phyloP scores from a whole-genome alignment of 768 basidiomycete species.

The Baorangia bicolor region DNA sequence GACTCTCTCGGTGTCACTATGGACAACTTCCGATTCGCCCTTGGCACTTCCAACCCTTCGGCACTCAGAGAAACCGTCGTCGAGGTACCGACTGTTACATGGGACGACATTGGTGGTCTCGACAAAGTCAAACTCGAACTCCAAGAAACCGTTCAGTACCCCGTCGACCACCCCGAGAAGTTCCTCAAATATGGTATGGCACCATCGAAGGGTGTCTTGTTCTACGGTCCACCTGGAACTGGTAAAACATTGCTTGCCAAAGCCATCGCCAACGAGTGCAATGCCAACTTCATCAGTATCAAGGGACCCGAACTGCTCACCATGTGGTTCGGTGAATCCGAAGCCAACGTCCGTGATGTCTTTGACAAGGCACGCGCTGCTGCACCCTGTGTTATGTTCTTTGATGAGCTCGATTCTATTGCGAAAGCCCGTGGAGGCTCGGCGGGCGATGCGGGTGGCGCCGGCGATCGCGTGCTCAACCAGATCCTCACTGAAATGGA shows the following conservation, averaged over 20 bases:
- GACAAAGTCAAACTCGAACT: constrained; percentile 99
- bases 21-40: constrained; percentile 99
- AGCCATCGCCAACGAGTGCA: constrained; percentile 99
- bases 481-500: constrained; percentile 98
- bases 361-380: constrained; percentile 99
- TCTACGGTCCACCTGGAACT: constrained; percentile 99
- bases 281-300: constrained; percentile 99
- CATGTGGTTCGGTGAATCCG: constrained; percentile 99
- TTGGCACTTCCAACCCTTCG: constrained; percentile 96
- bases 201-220: constrained; percentile 98
- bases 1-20: constrained; percentile 99
- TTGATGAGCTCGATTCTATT: constrained; percentile 98
- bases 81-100: constrained; percentile 97
- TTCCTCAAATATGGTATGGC: constrained; percentile 99
- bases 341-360: constrained; percentile 98
- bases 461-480: constrained; percentile 96
- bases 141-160: constrained; percentile 99
- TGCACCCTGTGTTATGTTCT: constrained; percentile 99
- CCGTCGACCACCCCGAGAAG: constrained; percentile 99
- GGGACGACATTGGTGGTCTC: constrained; percentile 99
- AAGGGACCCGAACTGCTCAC: constrained; percentile 98
- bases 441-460: constrained; percentile 90
- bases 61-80: constrained; percentile 99
- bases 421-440: constrained; percentile 92
- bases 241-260: constrained; percentile 99